Evolutionary conservation across 169 alveolate species (phyloP), one percentile per base, ranked within the genome.

Genomic region (Eimeria falciformis): DNA sequence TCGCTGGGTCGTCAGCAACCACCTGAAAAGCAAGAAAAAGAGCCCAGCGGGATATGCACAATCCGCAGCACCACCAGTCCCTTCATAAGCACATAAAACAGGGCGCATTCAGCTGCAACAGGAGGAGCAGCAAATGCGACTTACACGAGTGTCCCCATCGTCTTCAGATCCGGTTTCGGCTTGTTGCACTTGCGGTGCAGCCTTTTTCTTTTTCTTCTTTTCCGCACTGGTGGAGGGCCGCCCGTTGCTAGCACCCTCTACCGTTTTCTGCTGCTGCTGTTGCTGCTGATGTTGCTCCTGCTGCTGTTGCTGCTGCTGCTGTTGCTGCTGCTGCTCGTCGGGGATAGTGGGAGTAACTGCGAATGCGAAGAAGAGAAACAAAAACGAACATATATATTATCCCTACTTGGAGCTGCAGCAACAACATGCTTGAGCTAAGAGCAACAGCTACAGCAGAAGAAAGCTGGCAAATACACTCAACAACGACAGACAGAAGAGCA

Each of bases 1-100:
- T 79, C 43, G 88, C 88, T 2, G 88, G 88, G 53, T 79, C 88
- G 21, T 79, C 88, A 9, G 88, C 73, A 7, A 71, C 88, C 12
- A 55, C 88, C 88, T 79, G 88, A 47, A 79, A 25, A 73, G 58
- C 83, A 75, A 14, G 45, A 75, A 43, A 37, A 45, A 18, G 65
- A 9, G 66, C 66, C n/a, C n/a, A 45, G 11, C 45, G 9, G 3
- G 23, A 50, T 50, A 50, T 14, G 47, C 46, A 66, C 4, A 66
- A 45, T 5, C 45, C 5, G n/a, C 33, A 6, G 62, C 62, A 12
- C 18, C 62, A 12, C 11, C 62, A 50, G 23, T 50, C 11, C 11
- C 62, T 21, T 12, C 11, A 21, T 12, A 21, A 50, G n/a, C n/a
- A n/a, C n/a, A n/a, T n/a, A n/a, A n/a, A n/a, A n/a, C n/a, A n/a